Conservation (phyloP, 257 asterid species). For the Salvia rosmarinus region DNA sequence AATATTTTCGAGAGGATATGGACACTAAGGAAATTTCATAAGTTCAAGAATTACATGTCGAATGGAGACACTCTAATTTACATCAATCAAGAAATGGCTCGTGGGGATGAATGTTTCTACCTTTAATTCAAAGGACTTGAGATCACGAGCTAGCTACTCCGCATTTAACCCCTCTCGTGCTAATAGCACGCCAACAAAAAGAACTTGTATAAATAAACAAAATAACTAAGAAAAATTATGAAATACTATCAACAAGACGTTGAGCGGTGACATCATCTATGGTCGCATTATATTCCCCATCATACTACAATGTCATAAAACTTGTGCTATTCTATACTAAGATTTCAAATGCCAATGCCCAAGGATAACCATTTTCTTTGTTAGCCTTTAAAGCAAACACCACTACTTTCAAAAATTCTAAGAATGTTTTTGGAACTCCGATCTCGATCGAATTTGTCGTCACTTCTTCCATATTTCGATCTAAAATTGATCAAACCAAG, state of each 20-base stretch:
- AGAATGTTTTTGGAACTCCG: constrained; percentile 2
- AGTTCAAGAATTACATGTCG: constrained; percentile 14
- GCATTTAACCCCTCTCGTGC: constrained; percentile 98
- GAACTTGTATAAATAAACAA: neutral
- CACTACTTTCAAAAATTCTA: neutral
- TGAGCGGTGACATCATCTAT: neutral
- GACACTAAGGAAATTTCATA: neutral
- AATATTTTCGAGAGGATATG: constrained; percentile 8
- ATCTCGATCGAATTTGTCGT: neutral
- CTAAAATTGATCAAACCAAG: neutral
- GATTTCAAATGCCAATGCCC: constrained; percentile 7
- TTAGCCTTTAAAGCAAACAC: neutral
- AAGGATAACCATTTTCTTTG: constrained; percentile 12
- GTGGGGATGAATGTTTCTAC: constrained; percentile 37
- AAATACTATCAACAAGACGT: neutral
- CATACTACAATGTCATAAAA: constrained; percentile 1
- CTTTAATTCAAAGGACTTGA: constrained; percentile 94
- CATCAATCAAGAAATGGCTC: constrained; percentile 8
- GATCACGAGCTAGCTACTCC: constrained; percentile 98
- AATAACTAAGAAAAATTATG: constrained; percentile 2
- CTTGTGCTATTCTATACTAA: constrained; percentile 1
- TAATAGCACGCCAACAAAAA: constrained; percentile 56
- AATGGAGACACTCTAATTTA: neutral
- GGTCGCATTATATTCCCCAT: neutral
- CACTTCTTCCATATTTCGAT: constrained; percentile 1